Percentiles rank a stretch among this genome's conserved stretches.
Evolutionary conservation across 176 grass and related monocot species (phyloP).

Genomic region (Oryza coarctata): DNA sequence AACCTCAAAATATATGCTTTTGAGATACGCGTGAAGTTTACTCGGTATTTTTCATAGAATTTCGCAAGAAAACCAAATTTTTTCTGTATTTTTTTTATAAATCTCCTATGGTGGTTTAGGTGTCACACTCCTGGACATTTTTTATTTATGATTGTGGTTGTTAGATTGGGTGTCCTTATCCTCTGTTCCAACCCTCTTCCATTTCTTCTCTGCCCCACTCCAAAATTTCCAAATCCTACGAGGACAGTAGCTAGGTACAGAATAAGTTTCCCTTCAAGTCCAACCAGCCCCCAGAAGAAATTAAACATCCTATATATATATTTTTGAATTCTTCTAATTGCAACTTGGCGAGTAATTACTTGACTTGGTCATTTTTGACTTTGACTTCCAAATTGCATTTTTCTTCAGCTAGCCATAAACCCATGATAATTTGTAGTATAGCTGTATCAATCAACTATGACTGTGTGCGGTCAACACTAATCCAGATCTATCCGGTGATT

Average conservation of each 20-base stretch:
- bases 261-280: not conserved
- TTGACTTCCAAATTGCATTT: not conserved
- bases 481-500: not conserved
- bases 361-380: not conserved
- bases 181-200: not conserved
- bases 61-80: no score
- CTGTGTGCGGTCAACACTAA: not conserved
- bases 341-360: not conserved
- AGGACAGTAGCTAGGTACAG: not conserved
- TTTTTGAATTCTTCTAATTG: not conserved
- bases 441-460: not conserved
- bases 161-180: not conserved
- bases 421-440: not conserved
- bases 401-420: not conserved
- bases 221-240: not conserved
- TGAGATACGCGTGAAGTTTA: no score
- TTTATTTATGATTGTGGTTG: not conserved
- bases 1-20: no score
- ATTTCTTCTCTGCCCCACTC: not conserved
- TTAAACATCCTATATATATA: no score
- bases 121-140: not conserved
- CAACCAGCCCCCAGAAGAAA: no score
- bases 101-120: slow-evolving; percentile 9
- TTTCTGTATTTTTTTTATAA: no score
- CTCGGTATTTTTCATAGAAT: no score